Base-by-base conservation (phyloP, 495 filamentous ascomycete genomes). In the Hyaloscypha finlandica region DNA sequence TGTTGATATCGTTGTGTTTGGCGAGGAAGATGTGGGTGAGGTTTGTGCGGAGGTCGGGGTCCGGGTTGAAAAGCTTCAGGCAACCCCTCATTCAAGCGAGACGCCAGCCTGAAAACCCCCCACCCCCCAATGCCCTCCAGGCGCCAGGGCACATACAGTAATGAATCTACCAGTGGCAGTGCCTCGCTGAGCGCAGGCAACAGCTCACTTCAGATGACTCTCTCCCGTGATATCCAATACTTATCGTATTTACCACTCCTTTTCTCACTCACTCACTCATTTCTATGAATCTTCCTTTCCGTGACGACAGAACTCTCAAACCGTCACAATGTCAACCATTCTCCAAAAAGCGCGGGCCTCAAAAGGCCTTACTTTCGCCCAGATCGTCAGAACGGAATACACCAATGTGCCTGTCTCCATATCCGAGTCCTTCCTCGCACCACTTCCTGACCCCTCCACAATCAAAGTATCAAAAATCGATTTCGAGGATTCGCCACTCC, bases 401-500 rank as follows among this genome's bases (percentile, higher is more conserved):
- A 59, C 39, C 25, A 78, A 74, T 39, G n/a, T 61, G 16, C 70
- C 73, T 45, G 69, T 81, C 33, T 4, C 61, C 35, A 57, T 81
- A 9, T 78, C 78, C 0, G 54, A 63, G 19, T 35, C 64, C 42
- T 80, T 80, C 62, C 74, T 81, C 31, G 56, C 58, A 19, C 63
- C 63, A 16, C 61, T 74, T 0, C 65, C 72, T 25, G 68, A 73
- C 30, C 58, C 76, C 0, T 60, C 61, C 0, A 66, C 64, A 25
- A 71, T 76, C 45, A 78, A 71, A 19, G 58, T 77, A 33, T 66
- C 70, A 3, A 73, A 73, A 19, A 83, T 90, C 68, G 79, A 89
- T 71, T 89, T 85, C 74, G 42, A 71, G n/a, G 70, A 75, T 19
- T 81, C 83, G 37, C 61, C 63, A 1, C 71, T 92, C 9, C 83